These are phyloP conservation scores for Prunus persica DNA, from an alignment of 306 rosid species.

Conservation along the genomic window Prunus_persica_NCBIv2 NC_034014.1:5891501-5892000, in stretches of 20 bases:
- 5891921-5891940: too few species aligned
- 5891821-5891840: slow-evolving; percentile 73
- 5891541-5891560: slow-evolving; percentile 98
- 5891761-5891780: slow-evolving; percentile 79
- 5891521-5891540: slow-evolving; percentile 87
- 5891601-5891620: slow-evolving; percentile 79
- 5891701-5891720: slow-evolving; percentile 57
- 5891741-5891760: slow-evolving; percentile 98
- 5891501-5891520: slow-evolving; percentile 83
- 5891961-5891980: background rate
- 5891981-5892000: background rate
- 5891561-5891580: slow-evolving; percentile 72
- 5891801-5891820: slow-evolving; percentile 49
- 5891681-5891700: slow-evolving; percentile 60
- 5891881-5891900: slow-evolving; percentile 46
- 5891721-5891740: slow-evolving; percentile 80
- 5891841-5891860: slow-evolving; percentile 85
- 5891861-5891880: slow-evolving; percentile 79
- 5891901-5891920: background rate
- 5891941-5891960: background rate
- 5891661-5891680: slow-evolving; percentile 85
- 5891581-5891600: slow-evolving; percentile 65
- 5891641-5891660: slow-evolving; percentile 91
- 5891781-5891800: slow-evolving; percentile 74
- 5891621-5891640: slow-evolving; percentile 90